These are phyloP conservation scores for Punctularia strigosozonata DNA, from an alignment of 768 basidiomycete species.

Conservation along the genomic window DNA sequence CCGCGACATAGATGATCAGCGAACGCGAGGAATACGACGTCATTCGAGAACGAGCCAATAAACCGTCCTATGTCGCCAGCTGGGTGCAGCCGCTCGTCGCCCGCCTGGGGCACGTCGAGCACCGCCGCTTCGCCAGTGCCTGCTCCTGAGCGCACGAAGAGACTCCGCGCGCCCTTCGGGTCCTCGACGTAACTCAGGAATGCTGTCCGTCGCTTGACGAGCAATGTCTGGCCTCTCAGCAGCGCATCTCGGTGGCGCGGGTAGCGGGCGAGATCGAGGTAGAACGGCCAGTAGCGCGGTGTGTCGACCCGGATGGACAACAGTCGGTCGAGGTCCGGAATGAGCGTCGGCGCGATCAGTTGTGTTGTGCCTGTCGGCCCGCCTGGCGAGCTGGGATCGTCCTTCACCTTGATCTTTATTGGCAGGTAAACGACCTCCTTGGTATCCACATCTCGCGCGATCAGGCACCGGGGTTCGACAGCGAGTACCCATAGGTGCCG, in stretches of 20 bases:
- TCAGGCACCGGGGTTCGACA: conserved; percentile 85
- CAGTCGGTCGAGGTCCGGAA: conserved; percentile 78
- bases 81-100: conserved; percentile 52
- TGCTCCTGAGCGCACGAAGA: conserved; percentile 81
- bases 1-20: conserved; percentile 67
- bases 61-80: conserved; percentile 73
- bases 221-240: conserved; percentile 70
- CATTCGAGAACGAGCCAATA: conserved; percentile 79
- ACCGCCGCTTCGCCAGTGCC: conserved; percentile 77
- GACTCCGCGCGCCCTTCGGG: conserved; percentile 82
- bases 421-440: conserved; percentile 87
- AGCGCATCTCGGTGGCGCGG: conserved; percentile 59
- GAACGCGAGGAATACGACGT: conserved; percentile 67
- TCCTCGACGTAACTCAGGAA: conserved; percentile 92
- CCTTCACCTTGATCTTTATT: conserved; percentile 73
- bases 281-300: conserved; percentile 92
- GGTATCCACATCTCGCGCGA: conserved; percentile 88
- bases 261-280: conserved; percentile 62
- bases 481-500: conserved; percentile 96
- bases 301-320: conserved; percentile 82
- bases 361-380: conserved; percentile 53
- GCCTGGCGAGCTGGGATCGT: too few relatives aligned
- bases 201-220: conserved; percentile 85
- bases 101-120: conserved; percentile 74
- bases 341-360: conserved; percentile 85